Evolutionary conservation across 768 basidiomycete genomes (phyloP).

Genomic region (Mycena vulgaris): DNA sequence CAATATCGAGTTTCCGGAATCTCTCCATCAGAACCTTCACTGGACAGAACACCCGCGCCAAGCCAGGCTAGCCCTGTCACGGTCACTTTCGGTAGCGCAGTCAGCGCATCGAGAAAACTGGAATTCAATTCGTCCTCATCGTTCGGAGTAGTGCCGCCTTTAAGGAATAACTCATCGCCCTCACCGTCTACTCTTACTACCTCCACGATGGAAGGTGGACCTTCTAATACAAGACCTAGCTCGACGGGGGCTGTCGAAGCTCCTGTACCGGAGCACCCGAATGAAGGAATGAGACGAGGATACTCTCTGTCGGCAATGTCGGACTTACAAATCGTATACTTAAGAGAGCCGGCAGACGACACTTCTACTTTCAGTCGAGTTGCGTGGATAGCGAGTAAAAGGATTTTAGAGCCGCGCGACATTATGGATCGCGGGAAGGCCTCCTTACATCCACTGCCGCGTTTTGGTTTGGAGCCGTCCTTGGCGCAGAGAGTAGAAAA

Average conservation of each 20-base stretch:
- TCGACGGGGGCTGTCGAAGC: too few species aligned
- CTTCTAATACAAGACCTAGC: too few species aligned
- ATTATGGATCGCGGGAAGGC: neutral
- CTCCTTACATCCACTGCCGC: neutral
- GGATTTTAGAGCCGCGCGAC: neutral
- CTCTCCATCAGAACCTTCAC: neutral
- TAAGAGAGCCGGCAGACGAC: neutral
- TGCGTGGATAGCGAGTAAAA: neutral
- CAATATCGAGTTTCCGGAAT: neutral
- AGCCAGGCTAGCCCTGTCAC: neutral
- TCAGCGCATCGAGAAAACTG: neutral
- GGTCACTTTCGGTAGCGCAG: slow-evolving; percentile 1
- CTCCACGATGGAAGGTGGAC: neutral
- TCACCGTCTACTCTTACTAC: neutral
- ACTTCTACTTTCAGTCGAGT: neutral
- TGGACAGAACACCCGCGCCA: neutral
- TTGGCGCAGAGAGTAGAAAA: neutral
- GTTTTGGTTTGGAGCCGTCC: neutral
- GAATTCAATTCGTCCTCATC: neutral
- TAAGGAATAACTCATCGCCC: neutral
- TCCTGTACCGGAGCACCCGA: too few species aligned
- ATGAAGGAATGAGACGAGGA: too few species aligned
- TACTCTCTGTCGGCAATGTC: neutral
- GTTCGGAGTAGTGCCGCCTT: neutral
- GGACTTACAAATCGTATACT: neutral